A percentile compares a stretch with the other conserved stretches of the same genome.
phyloP scores from a whole-genome alignment of 208 protist genomes.

The Strigomonas oncopelti region DNA sequence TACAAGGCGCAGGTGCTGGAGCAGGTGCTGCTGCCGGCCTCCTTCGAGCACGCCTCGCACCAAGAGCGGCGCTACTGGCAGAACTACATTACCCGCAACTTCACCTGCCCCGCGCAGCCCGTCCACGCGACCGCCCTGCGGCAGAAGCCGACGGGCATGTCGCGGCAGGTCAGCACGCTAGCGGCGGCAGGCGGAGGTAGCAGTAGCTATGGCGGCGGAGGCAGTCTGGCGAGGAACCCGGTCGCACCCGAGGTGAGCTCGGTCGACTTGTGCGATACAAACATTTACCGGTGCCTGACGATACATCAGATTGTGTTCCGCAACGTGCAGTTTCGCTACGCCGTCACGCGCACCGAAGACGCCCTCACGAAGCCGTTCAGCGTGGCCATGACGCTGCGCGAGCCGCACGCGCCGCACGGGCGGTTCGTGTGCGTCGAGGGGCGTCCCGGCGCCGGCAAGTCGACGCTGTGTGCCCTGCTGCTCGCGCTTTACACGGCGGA shows the following conservation, averaged over 20 bases:
- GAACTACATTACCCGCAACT: slow-evolving; percentile 15
- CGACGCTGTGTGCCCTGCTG: slow-evolving; percentile 52
- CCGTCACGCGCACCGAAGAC: slow-evolving; percentile 8
- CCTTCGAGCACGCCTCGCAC: slow-evolving; percentile 45
- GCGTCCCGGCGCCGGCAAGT: slow-evolving; percentile 53
- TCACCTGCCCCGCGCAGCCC: neutral
- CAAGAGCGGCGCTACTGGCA: slow-evolving; percentile 24
- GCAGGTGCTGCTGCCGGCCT: slow-evolving; percentile 33
- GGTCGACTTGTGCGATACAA: neutral
- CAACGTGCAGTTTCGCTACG: slow-evolving; percentile 24
- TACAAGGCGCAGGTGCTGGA: slow-evolving; percentile 73
- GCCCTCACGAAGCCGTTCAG: slow-evolving; percentile 5
- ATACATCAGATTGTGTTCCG: slow-evolving; percentile 22
- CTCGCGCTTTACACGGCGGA: slow-evolving; percentile 38
- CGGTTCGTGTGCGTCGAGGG: slow-evolving; percentile 63
- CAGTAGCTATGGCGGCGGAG: too few relatives aligned
- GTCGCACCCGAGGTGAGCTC: neutral
- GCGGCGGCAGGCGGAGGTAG: too few relatives aligned
- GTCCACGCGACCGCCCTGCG: neutral
- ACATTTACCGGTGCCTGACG: slow-evolving; percentile 22
- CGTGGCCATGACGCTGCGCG: slow-evolving; percentile 4
- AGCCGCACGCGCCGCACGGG: slow-evolving; percentile 8
- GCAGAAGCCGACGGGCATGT: neutral
- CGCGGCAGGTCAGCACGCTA: neutral
- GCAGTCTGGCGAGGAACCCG: too few relatives aligned